Percentiles rank a stretch among this genome's conserved stretches.
Conservation (phyloP, 371 early-diverging fungal genomes). For the Mortierella sp. region DNA sequence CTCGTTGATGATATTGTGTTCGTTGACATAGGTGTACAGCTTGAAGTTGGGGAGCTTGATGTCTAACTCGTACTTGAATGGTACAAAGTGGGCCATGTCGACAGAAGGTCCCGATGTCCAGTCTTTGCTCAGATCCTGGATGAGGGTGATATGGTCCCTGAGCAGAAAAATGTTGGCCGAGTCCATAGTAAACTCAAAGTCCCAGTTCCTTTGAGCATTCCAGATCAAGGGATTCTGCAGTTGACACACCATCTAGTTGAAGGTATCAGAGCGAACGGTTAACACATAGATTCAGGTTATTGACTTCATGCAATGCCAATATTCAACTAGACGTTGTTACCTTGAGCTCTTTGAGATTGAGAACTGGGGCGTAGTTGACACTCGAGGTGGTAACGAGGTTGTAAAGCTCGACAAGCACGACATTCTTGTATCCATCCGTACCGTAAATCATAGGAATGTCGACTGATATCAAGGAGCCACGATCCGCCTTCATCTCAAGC, state of each 20-base stretch:
- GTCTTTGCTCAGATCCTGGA: constrained; percentile 84
- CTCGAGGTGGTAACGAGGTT: constrained; percentile 73
- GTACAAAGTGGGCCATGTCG: constrained; percentile 78
- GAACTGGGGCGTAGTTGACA: constrained; percentile 78
- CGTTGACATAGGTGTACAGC: constrained; percentile 82
- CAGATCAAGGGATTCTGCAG: constrained; percentile 83
- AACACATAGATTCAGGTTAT: too few species aligned
- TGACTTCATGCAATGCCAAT: background rate
- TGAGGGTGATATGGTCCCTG: constrained; percentile 86
- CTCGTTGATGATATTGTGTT: constrained; percentile 87
- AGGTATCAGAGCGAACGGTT: background rate
- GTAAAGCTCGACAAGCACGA: constrained; percentile 65
- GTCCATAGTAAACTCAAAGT: constrained; percentile 63
- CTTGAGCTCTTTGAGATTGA: constrained; percentile 66
- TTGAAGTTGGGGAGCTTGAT: constrained; percentile 68
- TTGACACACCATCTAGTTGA: constrained; percentile 64
- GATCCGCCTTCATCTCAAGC: constrained; percentile 77
- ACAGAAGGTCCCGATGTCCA: constrained; percentile 73
- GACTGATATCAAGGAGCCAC: constrained; percentile 69
- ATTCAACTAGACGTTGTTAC: constrained; percentile 46
- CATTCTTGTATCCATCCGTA: constrained; percentile 69
- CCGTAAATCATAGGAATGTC: constrained; percentile 73
- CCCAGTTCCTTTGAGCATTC: constrained; percentile 83
- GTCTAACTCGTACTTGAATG: constrained; percentile 74
- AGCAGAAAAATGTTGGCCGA: constrained; percentile 71